Evolutionary conservation across 805 yeast species (phyloP).

Genomic region (Saturnispora sanitii): DNA sequence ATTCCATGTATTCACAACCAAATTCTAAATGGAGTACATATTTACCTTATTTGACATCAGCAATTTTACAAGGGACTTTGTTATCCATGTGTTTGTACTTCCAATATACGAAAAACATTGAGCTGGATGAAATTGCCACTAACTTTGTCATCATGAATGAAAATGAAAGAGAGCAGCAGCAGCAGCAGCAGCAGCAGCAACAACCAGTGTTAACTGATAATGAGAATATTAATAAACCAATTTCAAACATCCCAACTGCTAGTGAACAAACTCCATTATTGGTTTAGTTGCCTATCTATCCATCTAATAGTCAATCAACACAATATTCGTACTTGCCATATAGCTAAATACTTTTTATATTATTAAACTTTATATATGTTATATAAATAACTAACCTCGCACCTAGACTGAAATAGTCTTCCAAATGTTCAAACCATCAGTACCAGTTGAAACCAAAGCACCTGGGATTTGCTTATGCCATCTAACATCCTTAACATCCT

Average conservation of each 20-base stretch:
- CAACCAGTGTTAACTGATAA: not conserved
- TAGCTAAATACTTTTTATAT: no score
- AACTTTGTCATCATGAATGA: slow-evolving; percentile 12
- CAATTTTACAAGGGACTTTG: slow-evolving; percentile 52
- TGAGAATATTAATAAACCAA: not conserved
- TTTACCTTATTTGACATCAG: slow-evolving; percentile 71
- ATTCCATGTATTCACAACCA: slow-evolving; percentile 57
- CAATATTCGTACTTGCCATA: not conserved
- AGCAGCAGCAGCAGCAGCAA: no score
- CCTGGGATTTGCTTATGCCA: slow-evolving; percentile 99
- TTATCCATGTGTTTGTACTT: slow-evolving; percentile 54
- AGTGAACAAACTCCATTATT: slow-evolving; percentile 6
- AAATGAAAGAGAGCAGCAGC: slow-evolving; percentile 2
- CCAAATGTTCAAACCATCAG: slow-evolving; percentile 92
- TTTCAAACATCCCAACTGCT: not conserved
- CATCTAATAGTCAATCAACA: not conserved
- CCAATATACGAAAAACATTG: slow-evolving; percentile 18
- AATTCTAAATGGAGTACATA: slow-evolving; percentile 83
- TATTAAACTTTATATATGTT: no score
- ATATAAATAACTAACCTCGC: not conserved
- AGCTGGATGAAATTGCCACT: slow-evolving; percentile 18
- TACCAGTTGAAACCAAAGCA: slow-evolving; percentile 85
- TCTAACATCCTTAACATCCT: slow-evolving; percentile 92
- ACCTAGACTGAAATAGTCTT: slow-evolving; percentile 84
- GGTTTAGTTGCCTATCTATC: not conserved